phyloP scores from a whole-genome alignment of 2,329 filamentous ascomycete genomes.

The Cadophora sp. region DNA sequence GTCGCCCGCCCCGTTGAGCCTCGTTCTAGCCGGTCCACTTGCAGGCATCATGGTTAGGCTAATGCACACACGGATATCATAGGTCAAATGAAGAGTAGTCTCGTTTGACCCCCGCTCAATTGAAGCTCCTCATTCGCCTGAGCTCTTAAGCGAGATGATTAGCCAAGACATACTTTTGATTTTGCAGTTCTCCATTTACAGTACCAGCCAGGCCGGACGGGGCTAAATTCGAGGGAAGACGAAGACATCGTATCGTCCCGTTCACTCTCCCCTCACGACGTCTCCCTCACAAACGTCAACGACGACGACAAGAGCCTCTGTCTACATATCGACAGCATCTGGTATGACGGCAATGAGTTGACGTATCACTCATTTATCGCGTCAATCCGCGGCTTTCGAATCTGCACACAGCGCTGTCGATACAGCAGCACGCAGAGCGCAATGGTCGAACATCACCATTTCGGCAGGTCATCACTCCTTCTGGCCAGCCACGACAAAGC shows the following conservation, averaged over 20 bases:
- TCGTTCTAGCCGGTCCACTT: neutral
- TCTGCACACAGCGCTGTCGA: constrained; percentile 40
- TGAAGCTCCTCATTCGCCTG: neutral
- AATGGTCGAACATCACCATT: constrained; percentile 37
- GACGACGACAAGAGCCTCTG: neutral
- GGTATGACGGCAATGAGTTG: constrained; percentile 19
- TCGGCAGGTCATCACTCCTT: constrained; percentile 45
- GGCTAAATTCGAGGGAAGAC: constrained; percentile 13
- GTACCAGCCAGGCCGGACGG: no score
- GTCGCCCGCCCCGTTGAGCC: neutral
- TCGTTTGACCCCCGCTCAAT: no score
- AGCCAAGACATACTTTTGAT: neutral
- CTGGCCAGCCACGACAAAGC: constrained; percentile 42
- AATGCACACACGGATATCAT: constrained; percentile 13
- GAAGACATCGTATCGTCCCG: neutral
- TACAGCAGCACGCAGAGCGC: constrained; percentile 39
- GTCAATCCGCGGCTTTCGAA: constrained; percentile 27
- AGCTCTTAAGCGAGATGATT: constrained; percentile 4
- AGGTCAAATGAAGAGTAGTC: constrained; percentile 1
- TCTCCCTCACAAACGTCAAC: neutral
- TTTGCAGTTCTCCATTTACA: constrained; percentile 8
- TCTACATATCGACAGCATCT: constrained; percentile 8
- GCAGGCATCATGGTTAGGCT: neutral
- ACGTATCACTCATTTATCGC: constrained; percentile 19
- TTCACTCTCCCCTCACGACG: neutral